Conservation (phyloP, 2,329 filamentous ascomycete species). For the Pyricularia pennisetigena region DNA sequence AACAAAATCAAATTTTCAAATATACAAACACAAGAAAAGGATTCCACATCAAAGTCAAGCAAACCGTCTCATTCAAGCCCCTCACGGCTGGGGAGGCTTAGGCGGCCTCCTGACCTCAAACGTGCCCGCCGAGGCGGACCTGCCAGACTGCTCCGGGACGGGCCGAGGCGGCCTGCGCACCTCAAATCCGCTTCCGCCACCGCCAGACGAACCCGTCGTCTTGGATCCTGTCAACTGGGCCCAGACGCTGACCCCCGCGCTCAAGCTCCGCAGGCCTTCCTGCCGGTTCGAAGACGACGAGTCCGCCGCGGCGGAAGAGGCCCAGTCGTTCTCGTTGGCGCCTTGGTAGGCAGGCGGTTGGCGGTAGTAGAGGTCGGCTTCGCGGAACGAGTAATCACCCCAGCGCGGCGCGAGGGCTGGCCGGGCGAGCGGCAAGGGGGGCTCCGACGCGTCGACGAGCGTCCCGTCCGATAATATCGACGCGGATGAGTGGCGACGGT, state of each 20-base stretch:
- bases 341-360: not conserved
- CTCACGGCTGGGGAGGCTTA: not conserved
- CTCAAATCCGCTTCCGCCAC: not conserved
- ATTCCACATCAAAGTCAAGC: not conserved
- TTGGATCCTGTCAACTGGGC: not conserved
- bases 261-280: not conserved
- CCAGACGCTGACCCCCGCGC: not conserved
- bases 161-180: conserved; percentile 2
- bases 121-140: not conserved
- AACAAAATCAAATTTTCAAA: not conserved
- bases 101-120: not conserved
- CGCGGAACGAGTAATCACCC: conserved; percentile 25
- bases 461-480: conserved; percentile 9
- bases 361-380: conserved; percentile 23
- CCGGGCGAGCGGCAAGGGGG: conserved; percentile 5
- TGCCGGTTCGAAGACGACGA: not conserved
- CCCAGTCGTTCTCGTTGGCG: not conserved
- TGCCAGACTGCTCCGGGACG: not conserved
- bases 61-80: no score
- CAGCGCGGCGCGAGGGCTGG: conserved; percentile 14
- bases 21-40: not conserved
- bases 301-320: not conserved
- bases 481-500: conserved; percentile 4
- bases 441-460: conserved; percentile 6
- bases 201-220: not conserved